These are phyloP conservation scores for Blumeriella jaapii DNA, from an alignment of 2,329 filamentous ascomycete genomes.

Conservation along the genomic window DNA sequence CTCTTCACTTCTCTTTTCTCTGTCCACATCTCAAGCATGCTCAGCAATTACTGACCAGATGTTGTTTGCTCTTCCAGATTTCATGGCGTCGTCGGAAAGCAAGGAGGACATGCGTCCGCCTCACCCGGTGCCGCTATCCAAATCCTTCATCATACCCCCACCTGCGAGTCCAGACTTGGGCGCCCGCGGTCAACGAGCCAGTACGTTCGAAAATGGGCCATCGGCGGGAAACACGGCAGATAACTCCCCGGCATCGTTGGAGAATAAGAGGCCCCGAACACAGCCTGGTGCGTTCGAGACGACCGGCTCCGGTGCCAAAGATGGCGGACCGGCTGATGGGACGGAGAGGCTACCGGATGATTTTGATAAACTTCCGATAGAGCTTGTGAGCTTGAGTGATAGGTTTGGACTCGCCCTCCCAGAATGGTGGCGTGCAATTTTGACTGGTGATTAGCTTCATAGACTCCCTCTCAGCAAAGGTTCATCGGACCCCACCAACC, in stretches of 20 bases:
- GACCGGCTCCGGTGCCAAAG: constrained; percentile 27
- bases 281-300: constrained; percentile 29
- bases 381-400: constrained; percentile 82
- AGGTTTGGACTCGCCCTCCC: constrained; percentile 45
- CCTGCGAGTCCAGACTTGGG: constrained; percentile 14
- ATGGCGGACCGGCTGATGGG: constrained; percentile 16
- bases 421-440: neutral
- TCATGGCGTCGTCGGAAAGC: constrained; percentile 23
- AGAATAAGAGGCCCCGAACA: constrained; percentile 15
- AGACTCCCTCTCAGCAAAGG: constrained; percentile 76
- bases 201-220: constrained; percentile 25
- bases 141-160: constrained; percentile 30
- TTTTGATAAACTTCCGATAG: constrained; percentile 84
- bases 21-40: constrained; percentile 10
- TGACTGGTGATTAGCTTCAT: constrained; percentile 55
- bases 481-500: constrained; percentile 71
- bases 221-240: constrained; percentile 12
- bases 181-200: constrained; percentile 21
- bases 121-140: constrained; percentile 27
- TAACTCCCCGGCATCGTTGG: constrained; percentile 6
- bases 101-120: constrained; percentile 23
- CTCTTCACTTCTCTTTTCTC: neutral
- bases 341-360: constrained; percentile 32
- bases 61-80: constrained; percentile 23
- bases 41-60: constrained; percentile 23